Evolutionary conservation across 2,329 filamentous ascomycete genomes (phyloP).

Genomic region (Clarireedia sp.): DNA sequence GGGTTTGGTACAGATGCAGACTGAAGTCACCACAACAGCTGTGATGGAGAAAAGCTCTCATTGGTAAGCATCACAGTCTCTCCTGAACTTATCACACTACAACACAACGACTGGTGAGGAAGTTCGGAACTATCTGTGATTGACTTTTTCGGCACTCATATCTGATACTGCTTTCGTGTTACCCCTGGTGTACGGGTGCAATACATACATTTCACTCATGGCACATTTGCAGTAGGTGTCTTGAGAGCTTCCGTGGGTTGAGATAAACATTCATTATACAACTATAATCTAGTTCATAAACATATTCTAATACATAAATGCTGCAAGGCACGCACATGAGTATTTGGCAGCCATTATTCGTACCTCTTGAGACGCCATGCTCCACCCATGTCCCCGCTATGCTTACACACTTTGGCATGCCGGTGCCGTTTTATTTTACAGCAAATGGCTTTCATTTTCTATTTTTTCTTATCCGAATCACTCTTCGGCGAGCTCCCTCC

Average conservation of each 20-base stretch:
- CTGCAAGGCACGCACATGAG: background rate
- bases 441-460: background rate
- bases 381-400: background rate
- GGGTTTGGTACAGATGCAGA: background rate
- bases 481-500: constrained; percentile 4
- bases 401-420: constrained; percentile 2
- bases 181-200: no score
- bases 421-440: constrained; percentile 4
- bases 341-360: constrained; percentile 1
- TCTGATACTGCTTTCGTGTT: no score
- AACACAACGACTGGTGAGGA: no score
- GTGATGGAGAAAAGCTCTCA: background rate
- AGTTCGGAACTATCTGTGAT: background rate
- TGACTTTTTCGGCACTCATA: background rate
- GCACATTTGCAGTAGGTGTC: background rate
- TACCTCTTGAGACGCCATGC: constrained; percentile 5
- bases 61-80: background rate
- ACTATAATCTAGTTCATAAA: background rate
- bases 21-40: background rate
- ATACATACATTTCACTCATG: no score
- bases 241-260: constrained; percentile 1
- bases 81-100: background rate
- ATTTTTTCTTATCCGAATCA: constrained; percentile 9
- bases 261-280: constrained; percentile 8
- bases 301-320: background rate